Conservation (phyloP, 1,284 basidiomycete genomes). For the Ustilago curta region DNA sequence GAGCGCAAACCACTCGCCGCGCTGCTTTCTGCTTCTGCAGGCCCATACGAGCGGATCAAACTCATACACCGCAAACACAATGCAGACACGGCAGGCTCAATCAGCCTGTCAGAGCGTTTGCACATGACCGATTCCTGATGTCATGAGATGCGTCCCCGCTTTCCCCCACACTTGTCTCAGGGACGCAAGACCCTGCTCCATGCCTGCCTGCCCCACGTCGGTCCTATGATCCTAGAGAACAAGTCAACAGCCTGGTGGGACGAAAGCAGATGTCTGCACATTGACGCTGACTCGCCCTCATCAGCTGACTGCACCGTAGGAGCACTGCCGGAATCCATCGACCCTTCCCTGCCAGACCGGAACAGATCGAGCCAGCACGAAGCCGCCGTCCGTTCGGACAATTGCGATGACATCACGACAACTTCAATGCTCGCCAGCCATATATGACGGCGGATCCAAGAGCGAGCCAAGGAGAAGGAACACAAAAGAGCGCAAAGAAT, state of each 20-base stretch:
- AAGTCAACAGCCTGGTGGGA: background rate
- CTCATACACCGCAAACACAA: slow-evolving; percentile 15
- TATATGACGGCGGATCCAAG: background rate
- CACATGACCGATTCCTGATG: slow-evolving; percentile 9
- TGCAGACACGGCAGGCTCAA: slow-evolving; percentile 13
- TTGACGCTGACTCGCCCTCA: background rate
- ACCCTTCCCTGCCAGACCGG: background rate
- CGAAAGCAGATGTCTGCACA: background rate
- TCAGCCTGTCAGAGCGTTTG: slow-evolving; percentile 2
- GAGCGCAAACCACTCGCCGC: slow-evolving; percentile 11
- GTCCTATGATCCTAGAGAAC: background rate
- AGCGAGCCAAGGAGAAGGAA: too few relatives aligned
- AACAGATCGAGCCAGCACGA: background rate
- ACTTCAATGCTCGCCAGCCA: background rate
- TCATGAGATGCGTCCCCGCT: background rate
- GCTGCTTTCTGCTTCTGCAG: background rate
- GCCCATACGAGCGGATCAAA: slow-evolving; percentile 20
- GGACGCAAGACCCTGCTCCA: background rate
- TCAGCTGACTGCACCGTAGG: background rate
- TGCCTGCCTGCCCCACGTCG: too few relatives aligned
- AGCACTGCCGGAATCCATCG: background rate
- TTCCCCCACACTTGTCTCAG: slow-evolving; percentile 22
- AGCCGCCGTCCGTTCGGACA: background rate
- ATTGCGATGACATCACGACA: background rate
- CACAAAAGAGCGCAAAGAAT: too few relatives aligned